phyloP scores from a whole-genome alignment of 2,329 filamentous ascomycete species.

The Neospermospora avenae region DNA sequence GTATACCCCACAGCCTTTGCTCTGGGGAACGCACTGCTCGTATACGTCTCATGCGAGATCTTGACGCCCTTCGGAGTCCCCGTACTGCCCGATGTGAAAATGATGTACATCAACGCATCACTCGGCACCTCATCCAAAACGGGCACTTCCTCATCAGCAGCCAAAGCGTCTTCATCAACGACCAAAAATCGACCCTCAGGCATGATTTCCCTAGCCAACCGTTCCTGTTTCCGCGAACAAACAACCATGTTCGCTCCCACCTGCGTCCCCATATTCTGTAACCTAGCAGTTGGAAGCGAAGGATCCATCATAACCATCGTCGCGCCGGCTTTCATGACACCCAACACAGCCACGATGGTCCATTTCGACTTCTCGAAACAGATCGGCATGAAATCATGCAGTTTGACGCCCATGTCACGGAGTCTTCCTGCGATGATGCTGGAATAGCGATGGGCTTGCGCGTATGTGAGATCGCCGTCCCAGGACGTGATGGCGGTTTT shows the following conservation, averaged over 20 bases:
- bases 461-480: conserved; percentile 33
- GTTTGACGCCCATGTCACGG: conserved; percentile 17
- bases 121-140: background rate
- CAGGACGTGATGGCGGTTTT: conserved; percentile 36
- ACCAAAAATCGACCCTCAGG: background rate
- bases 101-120: conserved; percentile 17
- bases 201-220: background rate
- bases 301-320: conserved; percentile 35
- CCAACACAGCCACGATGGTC: conserved; percentile 32
- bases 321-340: conserved; percentile 32
- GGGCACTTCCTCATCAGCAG: background rate
- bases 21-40: conserved; percentile 7
- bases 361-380: conserved; percentile 34
- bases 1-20: conserved; percentile 2
- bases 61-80: conserved; percentile 29
- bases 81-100: conserved; percentile 35
- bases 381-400: conserved; percentile 27
- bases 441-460: conserved; percentile 27
- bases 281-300: conserved; percentile 27
- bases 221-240: background rate
- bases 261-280: conserved; percentile 18
- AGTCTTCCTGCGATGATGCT: conserved; percentile 22
- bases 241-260: conserved; percentile 3
- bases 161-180: background rate
- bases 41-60: conserved; percentile 25